A percentile compares a stretch with the other conserved stretches of the same genome.
These are phyloP conservation scores for Botrytis galanthina DNA, from an alignment of 2,329 filamentous ascomycete genomes.

Conservation along the genomic window DNA sequence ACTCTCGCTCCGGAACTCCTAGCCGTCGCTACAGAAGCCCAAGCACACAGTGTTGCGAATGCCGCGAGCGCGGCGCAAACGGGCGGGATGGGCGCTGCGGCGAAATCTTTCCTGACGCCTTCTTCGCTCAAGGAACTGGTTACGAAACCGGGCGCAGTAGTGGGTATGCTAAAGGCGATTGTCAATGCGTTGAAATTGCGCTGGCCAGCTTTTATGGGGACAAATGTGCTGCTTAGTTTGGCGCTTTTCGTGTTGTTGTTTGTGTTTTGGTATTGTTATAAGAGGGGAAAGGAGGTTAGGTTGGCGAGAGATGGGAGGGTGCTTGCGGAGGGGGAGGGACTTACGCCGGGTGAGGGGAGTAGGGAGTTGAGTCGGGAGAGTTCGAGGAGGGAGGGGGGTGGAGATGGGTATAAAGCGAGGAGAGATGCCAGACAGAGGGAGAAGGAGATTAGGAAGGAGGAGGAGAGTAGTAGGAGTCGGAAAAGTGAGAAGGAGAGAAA, in stretches of 20 bases:
- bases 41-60: conserved; percentile 37
- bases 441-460: conserved; percentile 15
- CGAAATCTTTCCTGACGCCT: conserved; percentile 66
- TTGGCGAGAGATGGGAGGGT: conserved; percentile 45
- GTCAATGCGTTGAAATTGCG: conserved; percentile 81
- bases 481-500: conserved; percentile 5
- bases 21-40: conserved; percentile 73
- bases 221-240: conserved; percentile 87
- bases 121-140: conserved; percentile 75
- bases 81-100: conserved; percentile 50
- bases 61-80: conserved; percentile 23
- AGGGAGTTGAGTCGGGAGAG: not conserved
- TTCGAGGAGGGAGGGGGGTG: not conserved
- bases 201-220: conserved; percentile 88
- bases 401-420: conserved; percentile 20
- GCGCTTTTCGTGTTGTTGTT: conserved; percentile 82
- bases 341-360: conserved; percentile 25
- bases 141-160: conserved; percentile 82
- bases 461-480: conserved; percentile 4
- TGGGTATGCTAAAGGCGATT: conserved; percentile 83
- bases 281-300: conserved; percentile 82
- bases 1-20: conserved; percentile 78
- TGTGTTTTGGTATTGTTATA: conserved; percentile 97
- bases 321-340: conserved; percentile 4
- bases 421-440: conserved; percentile 15